Evolutionary conservation across 805 yeast species (phyloP), one percentile per base, ranked within the genome.

Genomic region (Kluyveromyces nonfermentans): DNA sequence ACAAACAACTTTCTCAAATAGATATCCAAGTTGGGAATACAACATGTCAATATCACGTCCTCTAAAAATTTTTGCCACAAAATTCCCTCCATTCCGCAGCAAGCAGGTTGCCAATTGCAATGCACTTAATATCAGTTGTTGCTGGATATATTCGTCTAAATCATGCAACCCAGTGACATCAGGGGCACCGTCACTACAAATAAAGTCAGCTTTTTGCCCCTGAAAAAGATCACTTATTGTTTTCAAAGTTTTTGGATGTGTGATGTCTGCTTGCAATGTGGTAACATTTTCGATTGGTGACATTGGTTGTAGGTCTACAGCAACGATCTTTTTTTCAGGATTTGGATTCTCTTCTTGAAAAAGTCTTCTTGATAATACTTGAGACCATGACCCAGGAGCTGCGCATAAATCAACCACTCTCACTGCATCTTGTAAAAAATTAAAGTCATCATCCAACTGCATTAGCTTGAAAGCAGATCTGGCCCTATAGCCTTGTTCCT

Each of bases 341-440:
- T 52, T 51, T 41, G 50, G 53, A n/a, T 56, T 55, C 32, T 64
- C 72, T 47, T 70, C 69, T 7, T 32, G 33, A 52, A 72, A 77
- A 33, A 85, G 64, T 55, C 81, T 80, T 52, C 85, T 66, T 28
- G 93, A 81, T 12, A 93, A 73, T 0, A 93, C 98, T 61, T 93
- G 98, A 1, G 95, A 85, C 98, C 98, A 93, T 3, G 97, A 88
- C 1, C 97, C 96, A 0, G 97, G 97, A 4, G 97, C 98, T 32
- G 98, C 98, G 72, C 98, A 93, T 25, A 93, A 71, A 65, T 93
- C 98, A 5, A 93, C 98, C 4, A 93, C 97, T 53, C 96, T 70
- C 36, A 71, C 72, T 31, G 88, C 79, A 34, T 78, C 82, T 41
- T 78, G 73, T 45, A 93, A 77, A 32, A 88, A 74, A 49, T 84